Evolutionary conservation across 768 basidiomycete species (phyloP).

Genomic region (Pleurotus eryngii): DNA sequence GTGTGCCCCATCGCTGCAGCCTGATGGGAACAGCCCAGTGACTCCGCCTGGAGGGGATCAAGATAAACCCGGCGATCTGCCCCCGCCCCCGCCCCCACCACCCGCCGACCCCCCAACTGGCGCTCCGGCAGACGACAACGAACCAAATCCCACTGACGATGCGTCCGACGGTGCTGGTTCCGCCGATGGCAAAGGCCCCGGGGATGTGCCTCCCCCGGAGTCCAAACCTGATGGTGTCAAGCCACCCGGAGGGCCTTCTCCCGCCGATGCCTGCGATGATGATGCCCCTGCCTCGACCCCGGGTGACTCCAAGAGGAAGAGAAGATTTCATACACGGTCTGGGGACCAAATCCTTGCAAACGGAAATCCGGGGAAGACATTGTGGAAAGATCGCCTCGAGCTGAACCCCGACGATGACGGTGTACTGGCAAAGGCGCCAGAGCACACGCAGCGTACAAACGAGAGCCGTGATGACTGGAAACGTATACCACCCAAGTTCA

Average conservation of each 20-base stretch:
- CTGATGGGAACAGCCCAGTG: not conserved
- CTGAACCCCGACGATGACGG: not conserved
- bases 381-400: too few relatives aligned
- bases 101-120: not conserved
- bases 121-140: not conserved
- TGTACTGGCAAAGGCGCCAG: not conserved
- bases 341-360: not conserved
- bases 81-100: not conserved
- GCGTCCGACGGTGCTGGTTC: not conserved
- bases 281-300: not conserved
- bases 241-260: not conserved
- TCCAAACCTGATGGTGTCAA: too few relatives aligned
- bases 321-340: too few relatives aligned
- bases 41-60: not conserved
- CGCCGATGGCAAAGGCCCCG: not conserved
- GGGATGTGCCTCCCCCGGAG: not conserved
- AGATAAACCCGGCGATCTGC: not conserved
- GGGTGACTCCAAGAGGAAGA: not conserved
- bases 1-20: too few relatives aligned
- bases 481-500: constrained; percentile 5
- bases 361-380: not conserved
- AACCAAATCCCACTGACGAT: not conserved
- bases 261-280: not conserved
- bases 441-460: not conserved
- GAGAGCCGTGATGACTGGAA: not conserved